Percentiles rank a stretch among this genome's conserved stretches.
These are phyloP conservation scores for Yamadazyma jaroonii DNA, from an alignment of 1,139 yeast species.

Conservation along the genomic window DNA sequence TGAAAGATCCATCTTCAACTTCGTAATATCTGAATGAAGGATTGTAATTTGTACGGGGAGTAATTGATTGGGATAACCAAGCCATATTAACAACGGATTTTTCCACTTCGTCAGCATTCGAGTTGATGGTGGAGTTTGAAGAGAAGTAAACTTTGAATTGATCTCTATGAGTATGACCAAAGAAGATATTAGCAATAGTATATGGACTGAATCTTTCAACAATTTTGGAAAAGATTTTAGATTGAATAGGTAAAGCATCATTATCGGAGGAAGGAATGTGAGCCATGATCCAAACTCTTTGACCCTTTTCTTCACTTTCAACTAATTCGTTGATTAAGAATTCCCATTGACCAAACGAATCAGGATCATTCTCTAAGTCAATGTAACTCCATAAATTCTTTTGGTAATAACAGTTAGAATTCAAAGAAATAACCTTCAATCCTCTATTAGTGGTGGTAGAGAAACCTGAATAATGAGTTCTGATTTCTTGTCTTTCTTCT, in stretches of 20 bases:
- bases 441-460: constrained; percentile 55
- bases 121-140: constrained; percentile 32
- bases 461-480: constrained; percentile 59
- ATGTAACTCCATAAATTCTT: constrained; percentile 64
- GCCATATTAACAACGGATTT: constrained; percentile 50
- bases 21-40: constrained; percentile 75
- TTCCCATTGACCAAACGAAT: constrained; percentile 60
- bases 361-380: constrained; percentile 50
- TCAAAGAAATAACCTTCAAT: constrained; percentile 59
- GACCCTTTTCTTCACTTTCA: constrained; percentile 53
- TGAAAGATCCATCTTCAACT: constrained; percentile 61
- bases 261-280: constrained; percentile 58
- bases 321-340: constrained; percentile 59
- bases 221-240: constrained; percentile 53
- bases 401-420: constrained; percentile 64
- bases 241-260: constrained; percentile 62
- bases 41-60: constrained; percentile 57
- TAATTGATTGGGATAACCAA: constrained; percentile 64
- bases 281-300: constrained; percentile 69
- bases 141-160: constrained; percentile 59
- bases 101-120: constrained; percentile 28
- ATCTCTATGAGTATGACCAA: constrained; percentile 72
- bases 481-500: constrained; percentile 17
- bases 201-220: constrained; percentile 65
- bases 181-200: constrained; percentile 65